A percentile compares a stretch with the other conserved stretches of the same genome.
These are phyloP conservation scores for Cyclotella distinguenda DNA, from an alignment of 108 stramenopile species.

Conservation along the genomic window DNA sequence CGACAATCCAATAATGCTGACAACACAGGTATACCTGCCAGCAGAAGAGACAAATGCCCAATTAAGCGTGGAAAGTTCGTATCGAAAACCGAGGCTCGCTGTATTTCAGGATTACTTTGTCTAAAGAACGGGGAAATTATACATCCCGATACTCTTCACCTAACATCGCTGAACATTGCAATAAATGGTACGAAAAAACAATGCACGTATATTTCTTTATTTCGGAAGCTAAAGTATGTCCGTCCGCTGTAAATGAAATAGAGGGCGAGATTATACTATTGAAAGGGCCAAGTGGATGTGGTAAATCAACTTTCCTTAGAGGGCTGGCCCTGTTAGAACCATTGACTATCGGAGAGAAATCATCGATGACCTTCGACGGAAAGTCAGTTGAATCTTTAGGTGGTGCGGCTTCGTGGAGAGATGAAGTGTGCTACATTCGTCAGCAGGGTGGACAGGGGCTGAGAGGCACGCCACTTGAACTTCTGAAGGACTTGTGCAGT, in stretches of 20 bases:
- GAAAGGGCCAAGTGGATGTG: slow-evolving; percentile 55
- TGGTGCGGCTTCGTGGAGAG: neutral
- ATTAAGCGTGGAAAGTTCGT: neutral
- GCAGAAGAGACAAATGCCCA: neutral
- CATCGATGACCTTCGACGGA: slow-evolving; percentile 7
- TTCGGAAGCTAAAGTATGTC: neutral
- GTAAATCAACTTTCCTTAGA: slow-evolving; percentile 68
- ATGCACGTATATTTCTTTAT: too few relatives aligned
- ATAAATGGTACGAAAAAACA: neutral
- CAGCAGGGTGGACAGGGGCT: slow-evolving; percentile 12
- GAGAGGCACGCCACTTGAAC: slow-evolving; percentile 1
- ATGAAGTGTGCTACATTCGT: slow-evolving; percentile 1
- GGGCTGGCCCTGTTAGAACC: slow-evolving; percentile 47
- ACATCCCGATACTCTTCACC: neutral
- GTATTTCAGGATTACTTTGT: neutral
- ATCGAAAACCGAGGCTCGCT: neutral
- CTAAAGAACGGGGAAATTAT: neutral
- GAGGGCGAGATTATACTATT: slow-evolving; percentile 26
- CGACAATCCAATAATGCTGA: neutral
- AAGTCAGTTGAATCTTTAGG: slow-evolving; percentile 3
- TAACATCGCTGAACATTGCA: neutral
- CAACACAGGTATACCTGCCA: neutral
- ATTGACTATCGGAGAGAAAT: neutral
- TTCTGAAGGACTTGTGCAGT: neutral
- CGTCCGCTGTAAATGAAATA: slow-evolving; percentile 2